Evolutionary conservation across 1,139 yeast species (phyloP).

Genomic region (Arxiozyma bovina): DNA sequence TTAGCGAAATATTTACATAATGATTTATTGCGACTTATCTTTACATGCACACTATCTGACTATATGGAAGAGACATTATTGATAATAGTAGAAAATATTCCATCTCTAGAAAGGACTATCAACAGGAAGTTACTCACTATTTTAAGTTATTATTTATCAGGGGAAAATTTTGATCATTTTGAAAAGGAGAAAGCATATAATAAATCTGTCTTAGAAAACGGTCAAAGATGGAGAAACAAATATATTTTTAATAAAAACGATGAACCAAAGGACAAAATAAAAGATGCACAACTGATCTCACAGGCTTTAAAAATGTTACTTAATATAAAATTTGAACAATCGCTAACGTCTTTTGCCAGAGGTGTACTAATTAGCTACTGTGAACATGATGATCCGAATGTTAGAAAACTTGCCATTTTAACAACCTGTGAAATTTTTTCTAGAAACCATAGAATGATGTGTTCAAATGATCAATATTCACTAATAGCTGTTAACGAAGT

Average conservation of each 20-base stretch:
- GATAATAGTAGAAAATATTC: slow-evolving; percentile 62
- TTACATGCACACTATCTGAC: slow-evolving; percentile 73
- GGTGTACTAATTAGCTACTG: slow-evolving; percentile 73
- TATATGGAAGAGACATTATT: slow-evolving; percentile 70
- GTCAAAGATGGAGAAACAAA: slow-evolving; percentile 67
- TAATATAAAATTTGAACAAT: slow-evolving; percentile 64
- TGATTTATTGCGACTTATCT: slow-evolving; percentile 70
- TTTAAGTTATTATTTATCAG: slow-evolving; percentile 72
- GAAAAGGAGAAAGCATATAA: slow-evolving; percentile 46
- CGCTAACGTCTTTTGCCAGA: slow-evolving; percentile 79
- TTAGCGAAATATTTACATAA: slow-evolving; percentile 79
- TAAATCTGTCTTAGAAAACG: slow-evolving; percentile 54
- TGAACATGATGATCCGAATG: slow-evolving; percentile 69
- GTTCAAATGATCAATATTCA: slow-evolving; percentile 27
- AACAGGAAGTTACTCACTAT: slow-evolving; percentile 64
- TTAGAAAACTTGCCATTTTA: slow-evolving; percentile 75
- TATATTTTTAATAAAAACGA: slow-evolving; percentile 56
- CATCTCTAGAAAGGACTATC: slow-evolving; percentile 67
- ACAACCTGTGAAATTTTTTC: slow-evolving; percentile 76
- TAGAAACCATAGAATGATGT: slow-evolving; percentile 37
- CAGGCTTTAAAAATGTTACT: slow-evolving; percentile 51
- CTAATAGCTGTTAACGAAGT: slow-evolving; percentile 80
- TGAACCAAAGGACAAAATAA: slow-evolving; percentile 28
- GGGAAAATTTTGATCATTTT: slow-evolving; percentile 72
- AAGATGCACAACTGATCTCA: slow-evolving; percentile 28